A percentile compares a stretch with the other conserved stretches of the same genome.
These are phyloP conservation scores for Tuber brumale DNA, from an alignment of 495 filamentous ascomycete genomes.

Conservation along the genomic window DNA sequence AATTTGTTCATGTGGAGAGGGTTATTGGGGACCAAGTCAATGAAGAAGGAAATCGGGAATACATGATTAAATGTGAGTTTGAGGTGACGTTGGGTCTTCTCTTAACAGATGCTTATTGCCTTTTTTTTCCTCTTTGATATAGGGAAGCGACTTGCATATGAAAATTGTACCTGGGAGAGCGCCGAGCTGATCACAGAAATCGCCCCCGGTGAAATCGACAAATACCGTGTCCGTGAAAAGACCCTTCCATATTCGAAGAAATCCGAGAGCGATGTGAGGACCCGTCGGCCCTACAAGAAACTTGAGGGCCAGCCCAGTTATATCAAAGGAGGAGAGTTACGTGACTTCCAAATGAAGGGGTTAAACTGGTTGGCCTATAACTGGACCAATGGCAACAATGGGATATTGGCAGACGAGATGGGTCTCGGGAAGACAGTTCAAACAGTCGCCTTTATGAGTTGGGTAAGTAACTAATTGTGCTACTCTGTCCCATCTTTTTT, in stretches of 20 bases:
- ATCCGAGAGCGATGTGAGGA: constrained; percentile 64
- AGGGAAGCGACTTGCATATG: constrained; percentile 77
- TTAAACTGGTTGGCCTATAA: constrained; percentile 92
- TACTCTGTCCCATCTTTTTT: background rate
- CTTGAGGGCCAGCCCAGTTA: constrained; percentile 71
- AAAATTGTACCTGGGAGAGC: constrained; percentile 89
- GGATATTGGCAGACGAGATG: constrained; percentile 98
- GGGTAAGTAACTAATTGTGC: constrained; percentile 43
- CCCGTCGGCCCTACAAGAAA: constrained; percentile 65
- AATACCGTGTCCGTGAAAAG: constrained; percentile 72
- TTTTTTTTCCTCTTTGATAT: background rate
- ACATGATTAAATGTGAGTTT: constrained; percentile 77
- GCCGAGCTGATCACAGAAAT: constrained; percentile 65
- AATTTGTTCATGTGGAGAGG: constrained; percentile 84
- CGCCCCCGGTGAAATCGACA: constrained; percentile 80
- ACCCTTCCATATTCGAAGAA: constrained; percentile 69
- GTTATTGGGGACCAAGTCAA: constrained; percentile 69
- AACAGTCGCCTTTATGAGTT: constrained; percentile 93
- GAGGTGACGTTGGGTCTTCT: background rate
- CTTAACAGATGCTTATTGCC: constrained; percentile 11
- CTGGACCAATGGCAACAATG: constrained; percentile 85
- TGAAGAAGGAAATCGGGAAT: constrained; percentile 67
- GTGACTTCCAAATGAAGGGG: constrained; percentile 89
- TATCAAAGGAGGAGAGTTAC: constrained; percentile 74
- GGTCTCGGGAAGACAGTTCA: constrained; percentile 97